A percentile compares a stretch with the other conserved stretches of the same genome.
Conservation (phyloP, 139 green algal genomes). For the Picocystis salinarum region DNA sequence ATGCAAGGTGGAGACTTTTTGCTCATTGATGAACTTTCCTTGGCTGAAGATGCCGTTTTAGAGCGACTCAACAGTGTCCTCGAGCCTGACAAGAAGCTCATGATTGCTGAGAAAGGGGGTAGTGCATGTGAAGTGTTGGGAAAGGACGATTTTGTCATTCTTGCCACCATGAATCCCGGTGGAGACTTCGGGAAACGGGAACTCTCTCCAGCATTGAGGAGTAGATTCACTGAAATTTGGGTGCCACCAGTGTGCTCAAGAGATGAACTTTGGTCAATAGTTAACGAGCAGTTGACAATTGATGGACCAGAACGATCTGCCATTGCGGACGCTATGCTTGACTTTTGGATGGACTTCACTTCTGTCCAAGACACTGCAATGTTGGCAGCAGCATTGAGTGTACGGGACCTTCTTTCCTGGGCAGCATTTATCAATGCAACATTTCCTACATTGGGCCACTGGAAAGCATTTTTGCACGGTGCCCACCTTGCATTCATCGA, state of each 20-base stretch:
- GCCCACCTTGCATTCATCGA: slow-evolving; percentile 80
- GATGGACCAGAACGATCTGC: not conserved
- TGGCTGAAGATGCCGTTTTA: slow-evolving; percentile 94
- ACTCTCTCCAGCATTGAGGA: slow-evolving; percentile 84
- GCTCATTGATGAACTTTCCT: slow-evolving; percentile 92
- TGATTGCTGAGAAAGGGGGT: slow-evolving; percentile 85
- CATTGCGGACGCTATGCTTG: slow-evolving; percentile 30
- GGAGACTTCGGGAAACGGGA: slow-evolving; percentile 95
- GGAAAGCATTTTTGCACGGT: slow-evolving; percentile 64
- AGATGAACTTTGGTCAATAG: slow-evolving; percentile 21
- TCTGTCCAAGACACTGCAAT: too few species aligned
- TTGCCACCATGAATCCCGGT: slow-evolving; percentile 98
- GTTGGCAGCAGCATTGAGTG: too few species aligned
- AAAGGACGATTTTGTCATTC: slow-evolving; percentile 57
- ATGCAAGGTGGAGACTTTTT: slow-evolving; percentile 85
- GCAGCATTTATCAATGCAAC: slow-evolving; percentile 55
- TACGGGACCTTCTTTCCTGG: slow-evolving; percentile 86
- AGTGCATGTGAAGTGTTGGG: slow-evolving; percentile 48
- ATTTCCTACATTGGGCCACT: slow-evolving; percentile 19
- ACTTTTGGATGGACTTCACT: slow-evolving; percentile 74
- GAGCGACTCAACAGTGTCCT: slow-evolving; percentile 95
- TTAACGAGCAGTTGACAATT: slow-evolving; percentile 7
- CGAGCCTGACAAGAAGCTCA: slow-evolving; percentile 70
- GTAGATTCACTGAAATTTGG: slow-evolving; percentile 74
- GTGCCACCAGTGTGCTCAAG: slow-evolving; percentile 18